Conservation (phyloP, 768 basidiomycete genomes). For the Lactarius psammicola region DNA sequence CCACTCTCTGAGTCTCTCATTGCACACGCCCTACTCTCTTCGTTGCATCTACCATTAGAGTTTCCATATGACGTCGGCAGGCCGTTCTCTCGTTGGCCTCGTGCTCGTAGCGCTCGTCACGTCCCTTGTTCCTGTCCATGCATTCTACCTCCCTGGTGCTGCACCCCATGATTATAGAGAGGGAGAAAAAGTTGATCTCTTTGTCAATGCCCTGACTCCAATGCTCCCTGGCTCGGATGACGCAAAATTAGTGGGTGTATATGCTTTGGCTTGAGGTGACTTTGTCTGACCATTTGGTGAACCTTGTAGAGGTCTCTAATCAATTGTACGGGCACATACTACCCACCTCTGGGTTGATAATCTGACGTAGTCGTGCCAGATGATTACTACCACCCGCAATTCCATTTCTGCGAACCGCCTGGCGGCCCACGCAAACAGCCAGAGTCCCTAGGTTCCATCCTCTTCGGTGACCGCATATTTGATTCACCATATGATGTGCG, state of each 20-base stretch:
- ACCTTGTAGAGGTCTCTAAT: slow-evolving; percentile 77
- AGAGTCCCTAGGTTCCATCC: slow-evolving; percentile 86
- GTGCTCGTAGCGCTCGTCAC: slow-evolving; percentile 29
- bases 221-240: slow-evolving; percentile 67
- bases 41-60: not conserved
- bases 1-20: not conserved
- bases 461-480: slow-evolving; percentile 95
- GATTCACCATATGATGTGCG: slow-evolving; percentile 84
- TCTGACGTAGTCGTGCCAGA: slow-evolving; percentile 44
- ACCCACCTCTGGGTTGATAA: not conserved
- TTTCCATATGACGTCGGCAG: slow-evolving; percentile 21
- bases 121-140: slow-evolving; percentile 35
- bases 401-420: slow-evolving; percentile 82
- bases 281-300: not conserved
- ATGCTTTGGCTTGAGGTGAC: not conserved
- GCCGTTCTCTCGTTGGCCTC: slow-evolving; percentile 29
- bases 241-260: slow-evolving; percentile 64
- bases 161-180: slow-evolving; percentile 78
- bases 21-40: not conserved
- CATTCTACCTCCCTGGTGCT: slow-evolving; percentile 91
- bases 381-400: slow-evolving; percentile 87
- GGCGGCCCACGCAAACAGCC: slow-evolving; percentile 72
- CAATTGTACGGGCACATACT: slow-evolving; percentile 56
- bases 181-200: slow-evolving; percentile 74
- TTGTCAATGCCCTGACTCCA: slow-evolving; percentile 88